phyloP scores from a whole-genome alignment of 2,329 filamentous ascomycete species.

The Monilinia aucupariae region DNA sequence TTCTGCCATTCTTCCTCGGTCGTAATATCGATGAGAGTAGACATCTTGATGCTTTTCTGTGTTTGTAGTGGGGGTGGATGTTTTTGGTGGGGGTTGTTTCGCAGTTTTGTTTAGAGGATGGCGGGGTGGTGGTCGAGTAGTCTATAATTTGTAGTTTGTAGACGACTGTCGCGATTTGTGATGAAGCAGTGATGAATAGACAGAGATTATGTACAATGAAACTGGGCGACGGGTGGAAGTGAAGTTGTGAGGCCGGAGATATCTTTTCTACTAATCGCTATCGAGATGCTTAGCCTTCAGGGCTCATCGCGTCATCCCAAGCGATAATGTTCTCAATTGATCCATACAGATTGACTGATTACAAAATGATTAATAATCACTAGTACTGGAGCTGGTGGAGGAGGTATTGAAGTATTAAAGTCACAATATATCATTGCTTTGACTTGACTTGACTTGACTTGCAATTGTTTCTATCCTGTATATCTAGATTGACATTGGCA shows the following conservation, averaged over 20 bases:
- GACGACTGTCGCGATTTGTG: no score
- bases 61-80: slow-evolving; percentile 9
- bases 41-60: slow-evolving; percentile 49
- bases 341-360: slow-evolving; percentile 5
- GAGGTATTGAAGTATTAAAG: no score
- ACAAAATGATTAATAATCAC: slow-evolving; percentile 16
- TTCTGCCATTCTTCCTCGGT: slow-evolving; percentile 68
- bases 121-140: not conserved
- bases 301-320: slow-evolving; percentile 15
- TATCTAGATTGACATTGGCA: not conserved
- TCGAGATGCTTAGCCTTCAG: slow-evolving; percentile 3
- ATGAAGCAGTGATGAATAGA: not conserved
- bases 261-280: slow-evolving; percentile 17
- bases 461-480: not conserved
- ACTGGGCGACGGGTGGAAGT: not conserved
- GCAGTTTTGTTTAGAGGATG: not conserved
- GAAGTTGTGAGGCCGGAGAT: slow-evolving; percentile 5
- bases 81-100: slow-evolving; percentile 6
- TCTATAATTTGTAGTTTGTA: not conserved
- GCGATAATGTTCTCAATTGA: slow-evolving; percentile 5
- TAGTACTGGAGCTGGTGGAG: no score
- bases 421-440: no score
- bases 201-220: not conserved
- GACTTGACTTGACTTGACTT: no score
- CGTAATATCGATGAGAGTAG: slow-evolving; percentile 70